Conservation (phyloP, 495 filamentous ascomycete species). For the Penicillium pancosmium region DNA sequence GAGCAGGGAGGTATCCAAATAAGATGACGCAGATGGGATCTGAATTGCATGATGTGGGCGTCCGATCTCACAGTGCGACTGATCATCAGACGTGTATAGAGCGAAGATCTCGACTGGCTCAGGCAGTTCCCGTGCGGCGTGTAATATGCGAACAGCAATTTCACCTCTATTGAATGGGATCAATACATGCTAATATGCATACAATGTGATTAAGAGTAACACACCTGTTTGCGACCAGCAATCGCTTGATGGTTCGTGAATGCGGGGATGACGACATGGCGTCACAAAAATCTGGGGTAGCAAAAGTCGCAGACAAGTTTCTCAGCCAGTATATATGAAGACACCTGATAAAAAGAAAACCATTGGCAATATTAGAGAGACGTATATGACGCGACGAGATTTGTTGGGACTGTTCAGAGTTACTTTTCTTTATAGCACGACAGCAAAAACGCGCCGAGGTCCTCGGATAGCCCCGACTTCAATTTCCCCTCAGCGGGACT, state of each 20-base stretch:
- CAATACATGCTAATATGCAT: neutral
- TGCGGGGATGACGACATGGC: slow-evolving; percentile 31
- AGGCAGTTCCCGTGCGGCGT: slow-evolving; percentile 56
- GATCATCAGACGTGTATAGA: slow-evolving; percentile 56
- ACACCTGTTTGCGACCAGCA: slow-evolving; percentile 63
- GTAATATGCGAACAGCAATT: slow-evolving; percentile 61
- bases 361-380: neutral
- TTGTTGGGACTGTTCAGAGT: neutral
- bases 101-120: slow-evolving; percentile 52
- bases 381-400: neutral
- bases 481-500: slow-evolving; percentile 22
- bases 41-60: slow-evolving; percentile 48
- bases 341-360: neutral
- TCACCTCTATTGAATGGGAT: slow-evolving; percentile 50
- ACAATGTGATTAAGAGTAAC: neutral
- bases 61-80: slow-evolving; percentile 52
- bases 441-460: slow-evolving; percentile 16
- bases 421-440: slow-evolving; percentile 2
- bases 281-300: slow-evolving; percentile 14
- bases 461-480: slow-evolving; percentile 14
- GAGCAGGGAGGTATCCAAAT: slow-evolving; percentile 52
- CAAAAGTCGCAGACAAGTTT: slow-evolving; percentile 5
- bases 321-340: neutral
- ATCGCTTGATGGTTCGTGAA: slow-evolving; percentile 46
- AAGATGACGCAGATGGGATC: slow-evolving; percentile 52